These are phyloP conservation scores for Fusarium tuaranense DNA, from an alignment of 2,329 filamentous ascomycete species.

Conservation along the genomic window DNA sequence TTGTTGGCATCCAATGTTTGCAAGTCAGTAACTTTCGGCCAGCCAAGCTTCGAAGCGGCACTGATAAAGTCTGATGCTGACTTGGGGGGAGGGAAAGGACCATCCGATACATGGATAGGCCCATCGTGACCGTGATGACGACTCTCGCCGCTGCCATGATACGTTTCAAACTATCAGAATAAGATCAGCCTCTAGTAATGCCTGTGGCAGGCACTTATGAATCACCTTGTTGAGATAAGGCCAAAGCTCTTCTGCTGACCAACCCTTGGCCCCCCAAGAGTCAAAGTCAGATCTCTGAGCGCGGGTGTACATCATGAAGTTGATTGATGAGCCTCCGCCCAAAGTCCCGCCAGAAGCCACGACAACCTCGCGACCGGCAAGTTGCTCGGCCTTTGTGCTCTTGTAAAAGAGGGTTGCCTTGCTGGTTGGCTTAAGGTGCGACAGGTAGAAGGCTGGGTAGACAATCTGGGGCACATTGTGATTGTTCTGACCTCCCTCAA, in stretches of 20 bases:
- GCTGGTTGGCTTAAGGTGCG: constrained; percentile 25
- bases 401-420: constrained; percentile 40
- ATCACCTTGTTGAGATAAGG: constrained; percentile 43
- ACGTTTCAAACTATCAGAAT: neutral
- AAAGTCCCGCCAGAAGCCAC: constrained; percentile 41
- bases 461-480: neutral
- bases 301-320: constrained; percentile 45
- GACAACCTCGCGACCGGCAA: constrained; percentile 32
- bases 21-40: constrained; percentile 52
- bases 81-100: neutral
- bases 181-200: neutral
- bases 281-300: constrained; percentile 47
- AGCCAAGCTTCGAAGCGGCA: neutral
- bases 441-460: constrained; percentile 27
- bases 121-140: neutral
- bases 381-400: constrained; percentile 26
- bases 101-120: neutral
- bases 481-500: neutral
- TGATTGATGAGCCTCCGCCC: constrained; percentile 46
- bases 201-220: too few relatives aligned
- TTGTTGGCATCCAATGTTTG: constrained; percentile 59
- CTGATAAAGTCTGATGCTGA: neutral
- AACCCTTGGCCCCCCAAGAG: constrained; percentile 47
- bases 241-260: constrained; percentile 46
- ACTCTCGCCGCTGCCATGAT: neutral